These are phyloP conservation scores for Sporothrix pallida DNA, from an alignment of 2,329 filamentous ascomycete genomes.

Conservation along the genomic window DNA sequence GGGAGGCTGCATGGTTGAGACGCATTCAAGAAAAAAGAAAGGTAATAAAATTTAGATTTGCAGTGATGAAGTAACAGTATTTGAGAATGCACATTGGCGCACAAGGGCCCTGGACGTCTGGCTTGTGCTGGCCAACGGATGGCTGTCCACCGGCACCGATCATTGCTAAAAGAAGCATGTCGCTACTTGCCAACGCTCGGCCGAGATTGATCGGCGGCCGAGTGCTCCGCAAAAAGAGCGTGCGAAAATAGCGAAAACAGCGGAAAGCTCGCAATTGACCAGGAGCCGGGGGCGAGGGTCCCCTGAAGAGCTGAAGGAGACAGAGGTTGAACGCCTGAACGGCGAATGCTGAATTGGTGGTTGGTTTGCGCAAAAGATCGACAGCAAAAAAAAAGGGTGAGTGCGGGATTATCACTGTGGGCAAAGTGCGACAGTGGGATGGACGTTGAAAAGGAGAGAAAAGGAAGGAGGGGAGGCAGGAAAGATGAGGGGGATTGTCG, in stretches of 20 bases:
- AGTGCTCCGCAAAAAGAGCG: not conserved
- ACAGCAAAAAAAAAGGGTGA: not conserved
- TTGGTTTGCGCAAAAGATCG: not conserved
- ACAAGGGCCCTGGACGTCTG: no score
- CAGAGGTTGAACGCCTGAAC: not conserved
- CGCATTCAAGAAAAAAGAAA: not conserved
- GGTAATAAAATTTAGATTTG: not conserved
- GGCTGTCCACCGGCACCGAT: not conserved
- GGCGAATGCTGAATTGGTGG: not conserved
- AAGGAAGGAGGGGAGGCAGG: not conserved
- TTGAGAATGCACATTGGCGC: not conserved
- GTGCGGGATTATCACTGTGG: not conserved
- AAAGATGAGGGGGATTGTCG: constrained; percentile 1
- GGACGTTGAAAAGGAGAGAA: not conserved
- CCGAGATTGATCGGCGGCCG: not conserved
- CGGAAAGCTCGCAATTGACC: not conserved
- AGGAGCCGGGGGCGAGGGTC: not conserved
- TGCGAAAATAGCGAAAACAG: no score
- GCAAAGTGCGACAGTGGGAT: constrained; percentile 3
- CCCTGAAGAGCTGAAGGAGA: no score
- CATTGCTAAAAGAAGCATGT: not conserved
- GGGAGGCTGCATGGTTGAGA: no score
- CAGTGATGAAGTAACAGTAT: not conserved
- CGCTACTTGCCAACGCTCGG: not conserved
- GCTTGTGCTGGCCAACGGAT: no score